A percentile compares a stretch with the other conserved stretches of the same genome.
phyloP scores from a whole-genome alignment of 176 grass and related monocot genomes.

The Ampelocalamus luodianensis region DNA sequence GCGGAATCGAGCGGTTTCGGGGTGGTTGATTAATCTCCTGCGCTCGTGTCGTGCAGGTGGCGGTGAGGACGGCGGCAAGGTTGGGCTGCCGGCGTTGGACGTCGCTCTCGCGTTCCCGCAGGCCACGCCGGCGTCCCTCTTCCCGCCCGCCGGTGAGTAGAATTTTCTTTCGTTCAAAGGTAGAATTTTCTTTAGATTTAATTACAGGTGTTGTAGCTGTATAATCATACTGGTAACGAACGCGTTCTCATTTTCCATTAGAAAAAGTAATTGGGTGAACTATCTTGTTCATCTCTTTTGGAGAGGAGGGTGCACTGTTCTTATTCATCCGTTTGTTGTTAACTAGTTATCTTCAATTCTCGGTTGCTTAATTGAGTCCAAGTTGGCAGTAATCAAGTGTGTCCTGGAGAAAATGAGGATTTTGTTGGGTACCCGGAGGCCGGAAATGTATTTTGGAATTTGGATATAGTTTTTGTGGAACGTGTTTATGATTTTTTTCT shows the following conservation, averaged over 20 bases:
- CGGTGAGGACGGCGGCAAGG: constrained; percentile 33
- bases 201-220: neutral
- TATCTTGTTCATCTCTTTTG: neutral
- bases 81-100: constrained; percentile 65
- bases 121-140: constrained; percentile 69
- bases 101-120: constrained; percentile 66
- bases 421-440: neutral
- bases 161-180: neutral
- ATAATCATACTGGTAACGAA: neutral
- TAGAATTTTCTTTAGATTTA: neutral
- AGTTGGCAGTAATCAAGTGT: neutral
- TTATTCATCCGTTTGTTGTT: neutral
- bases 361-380: neutral
- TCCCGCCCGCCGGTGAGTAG: constrained; percentile 64
- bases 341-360: neutral
- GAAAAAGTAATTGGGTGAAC: too few relatives aligned
- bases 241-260: neutral
- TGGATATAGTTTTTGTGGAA: neutral
- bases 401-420: neutral
- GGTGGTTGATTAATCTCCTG: neutral
- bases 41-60: constrained; percentile 15
- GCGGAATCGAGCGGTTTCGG: too few relatives aligned
- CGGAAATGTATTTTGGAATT: neutral
- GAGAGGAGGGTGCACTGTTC: neutral
- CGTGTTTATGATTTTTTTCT: neutral